Evolutionary conservation across 257 asterid genomes (phyloP).

Genomic region (Linaria vulgaris): DNA sequence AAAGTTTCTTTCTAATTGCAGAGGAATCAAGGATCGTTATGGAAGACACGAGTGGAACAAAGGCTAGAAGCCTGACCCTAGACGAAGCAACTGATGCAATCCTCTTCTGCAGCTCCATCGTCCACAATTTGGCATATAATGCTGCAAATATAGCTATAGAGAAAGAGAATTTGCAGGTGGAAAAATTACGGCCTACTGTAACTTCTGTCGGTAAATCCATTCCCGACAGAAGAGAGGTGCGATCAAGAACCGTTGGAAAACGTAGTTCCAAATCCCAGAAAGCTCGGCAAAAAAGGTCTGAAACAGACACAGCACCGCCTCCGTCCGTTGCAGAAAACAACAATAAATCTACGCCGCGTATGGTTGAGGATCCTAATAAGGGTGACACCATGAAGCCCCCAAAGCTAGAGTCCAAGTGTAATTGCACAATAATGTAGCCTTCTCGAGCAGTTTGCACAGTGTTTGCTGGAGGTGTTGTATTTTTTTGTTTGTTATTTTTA

Average conservation of each 20-base stretch:
- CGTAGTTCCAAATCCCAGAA: constrained; percentile 61
- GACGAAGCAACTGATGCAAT: constrained; percentile 97
- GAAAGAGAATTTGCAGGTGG: constrained; percentile 50
- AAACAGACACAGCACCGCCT: constrained; percentile 47
- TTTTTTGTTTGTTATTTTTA: constrained; percentile 1
- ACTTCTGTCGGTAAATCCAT: constrained; percentile 47
- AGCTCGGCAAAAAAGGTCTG: constrained; percentile 50
- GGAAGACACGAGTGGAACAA: constrained; percentile 46
- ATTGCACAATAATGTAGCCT: constrained; percentile 80
- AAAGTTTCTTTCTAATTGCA: constrained; percentile 33
- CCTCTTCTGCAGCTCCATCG: constrained; percentile 94
- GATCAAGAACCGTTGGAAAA: constrained; percentile 45
- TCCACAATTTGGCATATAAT: constrained; percentile 74
- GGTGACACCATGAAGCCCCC: constrained; percentile 63
- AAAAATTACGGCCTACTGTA: constrained; percentile 47
- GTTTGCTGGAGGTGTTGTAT: constrained; percentile 3
- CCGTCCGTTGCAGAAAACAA: constrained; percentile 32
- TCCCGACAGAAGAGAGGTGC: constrained; percentile 52
- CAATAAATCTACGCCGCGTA: constrained; percentile 40
- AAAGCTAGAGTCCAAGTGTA: constrained; percentile 91
- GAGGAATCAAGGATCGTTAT: constrained; percentile 61
- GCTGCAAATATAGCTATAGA: constrained; percentile 81
- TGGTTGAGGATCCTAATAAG: constrained; percentile 53
- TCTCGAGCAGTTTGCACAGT: constrained; percentile 4
- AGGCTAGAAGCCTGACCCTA: constrained; percentile 64